These are phyloP conservation scores for Vitis cinerea DNA, from an alignment of 164 flowering plant species.

Conservation along the genomic window DNA sequence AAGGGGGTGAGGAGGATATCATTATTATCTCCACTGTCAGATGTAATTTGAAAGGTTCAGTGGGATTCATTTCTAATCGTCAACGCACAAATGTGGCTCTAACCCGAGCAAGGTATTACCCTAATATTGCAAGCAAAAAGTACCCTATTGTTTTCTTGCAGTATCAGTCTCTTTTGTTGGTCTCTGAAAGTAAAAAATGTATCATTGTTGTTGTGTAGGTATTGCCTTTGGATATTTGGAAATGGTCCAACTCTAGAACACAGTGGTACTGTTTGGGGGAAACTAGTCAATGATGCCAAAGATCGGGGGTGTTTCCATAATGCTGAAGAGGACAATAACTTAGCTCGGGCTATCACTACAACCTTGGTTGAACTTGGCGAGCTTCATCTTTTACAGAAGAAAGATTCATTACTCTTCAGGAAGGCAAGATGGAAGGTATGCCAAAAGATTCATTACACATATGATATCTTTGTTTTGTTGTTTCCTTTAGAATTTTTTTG, in stretches of 20 bases:
- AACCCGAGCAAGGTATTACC: constrained; percentile 49
- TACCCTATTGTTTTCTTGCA: background rate
- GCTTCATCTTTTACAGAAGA: background rate
- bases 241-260: constrained; percentile 30
- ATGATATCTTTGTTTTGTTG: no score
- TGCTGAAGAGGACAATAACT: constrained; percentile 35
- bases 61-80: constrained; percentile 9
- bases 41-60: constrained; percentile 14
- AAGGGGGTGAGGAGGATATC: constrained; percentile 35
- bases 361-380: constrained; percentile 11
- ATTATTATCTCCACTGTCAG: constrained; percentile 42
- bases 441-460: no score
- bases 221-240: constrained; percentile 56
- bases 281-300: constrained; percentile 40
- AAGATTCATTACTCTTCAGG: background rate
- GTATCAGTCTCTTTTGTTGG: background rate
- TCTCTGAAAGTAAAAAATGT: background rate
- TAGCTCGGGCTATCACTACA: constrained; percentile 23
- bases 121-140: no score
- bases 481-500: no score
- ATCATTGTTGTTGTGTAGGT: constrained; percentile 14
- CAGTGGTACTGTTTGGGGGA: constrained; percentile 38
- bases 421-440: constrained; percentile 17
- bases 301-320: constrained; percentile 28
- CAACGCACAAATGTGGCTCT: constrained; percentile 27